phyloP scores from a whole-genome alignment of 2,329 filamentous ascomycete species.

The Drechslera avenae region DNA sequence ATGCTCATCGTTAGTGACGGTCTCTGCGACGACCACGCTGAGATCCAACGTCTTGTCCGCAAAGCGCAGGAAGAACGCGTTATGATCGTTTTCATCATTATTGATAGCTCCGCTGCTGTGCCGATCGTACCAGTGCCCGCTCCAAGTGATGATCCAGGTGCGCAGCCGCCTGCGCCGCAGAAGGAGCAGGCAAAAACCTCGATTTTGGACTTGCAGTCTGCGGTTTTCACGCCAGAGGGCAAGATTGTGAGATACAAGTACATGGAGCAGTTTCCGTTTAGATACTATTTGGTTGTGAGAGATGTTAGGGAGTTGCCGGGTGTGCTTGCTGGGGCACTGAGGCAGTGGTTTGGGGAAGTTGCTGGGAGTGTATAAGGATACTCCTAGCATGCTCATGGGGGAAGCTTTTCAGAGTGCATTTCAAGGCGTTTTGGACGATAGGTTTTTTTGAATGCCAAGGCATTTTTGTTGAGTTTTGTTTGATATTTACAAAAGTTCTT shows the following conservation, averaged over 20 bases:
- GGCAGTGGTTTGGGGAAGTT: slow-evolving; percentile 91
- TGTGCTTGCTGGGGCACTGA: slow-evolving; percentile 83
- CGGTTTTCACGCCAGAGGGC: slow-evolving; percentile 74
- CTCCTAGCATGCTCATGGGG: too few species aligned
- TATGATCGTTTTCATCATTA: slow-evolving; percentile 97
- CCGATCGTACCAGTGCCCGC: slow-evolving; percentile 9
- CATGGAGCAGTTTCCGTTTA: slow-evolving; percentile 93
- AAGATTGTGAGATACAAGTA: slow-evolving; percentile 85
- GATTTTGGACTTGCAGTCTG: slow-evolving; percentile 88
- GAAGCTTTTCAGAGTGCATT: neutral
- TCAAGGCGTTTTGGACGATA: neutral
- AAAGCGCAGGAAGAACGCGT: slow-evolving; percentile 92
- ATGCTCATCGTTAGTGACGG: slow-evolving; percentile 93
- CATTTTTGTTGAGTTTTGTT: too few species aligned
- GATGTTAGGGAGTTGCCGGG: slow-evolving; percentile 89
- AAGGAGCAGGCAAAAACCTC: slow-evolving; percentile 62
- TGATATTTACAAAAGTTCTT: too few species aligned
- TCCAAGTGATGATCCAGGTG: slow-evolving; percentile 8
- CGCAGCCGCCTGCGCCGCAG: slow-evolving; percentile 13
- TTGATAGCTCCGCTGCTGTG: slow-evolving; percentile 64
- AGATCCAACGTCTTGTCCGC: slow-evolving; percentile 79
- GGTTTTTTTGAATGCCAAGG: too few species aligned
- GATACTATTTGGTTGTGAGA: slow-evolving; percentile 93
- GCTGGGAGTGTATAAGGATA: slow-evolving; percentile 49
- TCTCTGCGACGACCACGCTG: slow-evolving; percentile 86